Evolutionary conservation across 257 asterid genomes (phyloP).

Genomic region (Fraxinus pennsylvanica): DNA sequence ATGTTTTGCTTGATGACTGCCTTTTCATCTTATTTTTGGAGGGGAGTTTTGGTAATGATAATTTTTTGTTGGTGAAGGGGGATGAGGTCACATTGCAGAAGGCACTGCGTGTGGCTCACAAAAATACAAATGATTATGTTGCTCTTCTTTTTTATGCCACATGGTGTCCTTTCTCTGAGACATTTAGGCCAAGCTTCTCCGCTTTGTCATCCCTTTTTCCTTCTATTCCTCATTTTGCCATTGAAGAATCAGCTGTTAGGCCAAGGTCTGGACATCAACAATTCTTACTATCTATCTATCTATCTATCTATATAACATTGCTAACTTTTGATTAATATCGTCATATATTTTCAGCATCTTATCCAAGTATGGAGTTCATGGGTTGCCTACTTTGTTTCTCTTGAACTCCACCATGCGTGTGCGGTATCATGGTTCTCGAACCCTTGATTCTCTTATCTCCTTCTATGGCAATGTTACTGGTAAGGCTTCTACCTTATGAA

Average conservation of each 20-base stretch:
- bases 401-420: conserved; percentile 76
- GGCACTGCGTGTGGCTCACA: conserved; percentile 70
- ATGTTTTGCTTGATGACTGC: conserved; percentile 6
- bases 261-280: conserved; percentile 68
- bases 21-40: conserved; percentile 4
- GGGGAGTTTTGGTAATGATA: conserved; percentile 23
- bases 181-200: conserved; percentile 68
- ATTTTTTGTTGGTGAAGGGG: conserved; percentile 59
- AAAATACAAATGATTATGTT: conserved; percentile 61
- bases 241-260: conserved; percentile 87
- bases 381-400: conserved; percentile 83
- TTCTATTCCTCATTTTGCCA: conserved; percentile 84
- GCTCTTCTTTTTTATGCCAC: conserved; percentile 90
- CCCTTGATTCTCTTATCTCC: conserved; percentile 66
- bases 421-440: conserved; percentile 83
- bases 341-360: conserved; percentile 64
- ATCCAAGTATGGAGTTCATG: conserved; percentile 92
- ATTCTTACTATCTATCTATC: background rate
- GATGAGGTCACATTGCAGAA: conserved; percentile 74
- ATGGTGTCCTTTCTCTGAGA: conserved; percentile 93
- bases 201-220: conserved; percentile 72
- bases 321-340: conserved; percentile 24
- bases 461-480: conserved; percentile 80
- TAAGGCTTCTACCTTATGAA: conserved; percentile 31
- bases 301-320: conserved; percentile 11